phyloP scores from a whole-genome alignment of 768 basidiomycete genomes.

The Hydnum rufescens region DNA sequence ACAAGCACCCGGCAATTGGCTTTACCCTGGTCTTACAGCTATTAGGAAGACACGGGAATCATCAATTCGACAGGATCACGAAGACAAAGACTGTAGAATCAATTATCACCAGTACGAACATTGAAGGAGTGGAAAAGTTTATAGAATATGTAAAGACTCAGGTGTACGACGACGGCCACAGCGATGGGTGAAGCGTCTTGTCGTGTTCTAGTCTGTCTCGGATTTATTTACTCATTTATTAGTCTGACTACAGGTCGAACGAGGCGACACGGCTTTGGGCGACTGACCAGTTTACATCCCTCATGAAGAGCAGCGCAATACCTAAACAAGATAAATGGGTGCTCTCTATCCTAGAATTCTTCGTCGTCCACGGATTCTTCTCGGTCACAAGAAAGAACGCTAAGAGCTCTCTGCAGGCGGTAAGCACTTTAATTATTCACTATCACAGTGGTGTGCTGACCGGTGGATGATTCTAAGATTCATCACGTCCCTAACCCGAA shows the following conservation, averaged over 20 bases:
- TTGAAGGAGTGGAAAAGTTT: conserved; percentile 56
- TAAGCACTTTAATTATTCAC: background rate
- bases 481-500: conserved; percentile 40
- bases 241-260: conserved; percentile 12
- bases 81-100: conserved; percentile 83
- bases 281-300: conserved; percentile 60
- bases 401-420: conserved; percentile 27
- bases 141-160: conserved; percentile 49
- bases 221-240: background rate
- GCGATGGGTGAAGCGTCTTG: conserved; percentile 11
- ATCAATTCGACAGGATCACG: conserved; percentile 81
- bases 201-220: background rate
- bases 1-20: conserved; percentile 56
- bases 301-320: conserved; percentile 60
- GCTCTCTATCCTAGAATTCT: conserved; percentile 54
- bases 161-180: conserved; percentile 27
- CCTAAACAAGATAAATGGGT: conserved; percentile 71
- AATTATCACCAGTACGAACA: conserved; percentile 54
- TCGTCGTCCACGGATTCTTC: conserved; percentile 67
- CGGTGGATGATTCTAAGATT: conserved; percentile 25
- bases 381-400: conserved; percentile 49
- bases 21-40: conserved; percentile 73
- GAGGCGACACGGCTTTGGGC: conserved; percentile 48
- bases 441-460: conserved; percentile 1
- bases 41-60: conserved; percentile 61